Evolutionary conservation across 768 basidiomycete species (phyloP), one percentile per base, ranked within the genome.

Genomic region (Russula sp.): DNA sequence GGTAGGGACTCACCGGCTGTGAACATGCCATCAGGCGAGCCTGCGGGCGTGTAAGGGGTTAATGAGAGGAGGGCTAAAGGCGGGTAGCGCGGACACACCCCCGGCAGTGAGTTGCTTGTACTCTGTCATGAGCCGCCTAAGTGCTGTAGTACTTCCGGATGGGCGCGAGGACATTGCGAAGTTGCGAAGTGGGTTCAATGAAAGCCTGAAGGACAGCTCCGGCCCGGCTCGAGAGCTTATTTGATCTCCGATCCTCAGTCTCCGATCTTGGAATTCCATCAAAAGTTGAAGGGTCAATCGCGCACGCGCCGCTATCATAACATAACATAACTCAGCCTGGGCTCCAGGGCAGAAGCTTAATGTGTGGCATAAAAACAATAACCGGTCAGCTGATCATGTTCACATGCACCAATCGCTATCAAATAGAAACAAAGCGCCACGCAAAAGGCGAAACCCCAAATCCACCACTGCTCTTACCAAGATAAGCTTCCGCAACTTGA

Each of bases 1-100:
- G 27, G 27, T 27, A 27, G 73, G 62, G 66, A 82, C 88, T 39
- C 60, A 77, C 79, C 92, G 64, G 95, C 94, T 54, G 94, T 96
- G 72, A 97, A 97, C 94, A 98, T 97, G 59, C 87, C 89, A 75
- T 98, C 95, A 6, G 91, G 90, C 16, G 91, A 86, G 67, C 89
- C 89, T 90, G 63, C 27, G 39, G 5, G 22, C 31, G 13, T 35
- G 42, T 9, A 37, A 37, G 11, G 4, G 20, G 55, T 61, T 34
- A 42, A 54, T 55, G 48, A 57, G 47, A 27, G 10, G n/a, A 13
- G 8, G 47, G n/a, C 59, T 31, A 39, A 18, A 35, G 47, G 47
- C 39, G 52, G 39, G 37, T 9, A 39, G 59, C 42, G 60, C 35
- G 40, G 59, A 61, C 60, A 63, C 66, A 88, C 87, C 89, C 77